These are phyloP conservation scores for Coleophoma cylindrospora DNA, from an alignment of 2,329 filamentous ascomycete genomes.

Conservation along the genomic window DNA sequence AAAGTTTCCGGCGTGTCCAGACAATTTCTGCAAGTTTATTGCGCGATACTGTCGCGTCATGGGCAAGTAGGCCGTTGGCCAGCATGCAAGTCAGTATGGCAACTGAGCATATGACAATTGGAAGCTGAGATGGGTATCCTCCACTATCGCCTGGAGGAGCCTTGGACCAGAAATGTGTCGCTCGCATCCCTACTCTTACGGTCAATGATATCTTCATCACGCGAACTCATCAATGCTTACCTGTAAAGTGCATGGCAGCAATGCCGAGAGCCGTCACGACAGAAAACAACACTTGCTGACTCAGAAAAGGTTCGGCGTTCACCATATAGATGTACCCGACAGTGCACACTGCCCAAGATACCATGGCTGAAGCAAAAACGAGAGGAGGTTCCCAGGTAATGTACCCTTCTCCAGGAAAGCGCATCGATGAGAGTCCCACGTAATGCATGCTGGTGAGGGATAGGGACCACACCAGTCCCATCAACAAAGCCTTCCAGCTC, in stretches of 20 bases:
- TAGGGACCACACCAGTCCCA: slow-evolving; percentile 25
- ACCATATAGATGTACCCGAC: slow-evolving; percentile 27
- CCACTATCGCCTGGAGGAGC: slow-evolving; percentile 15
- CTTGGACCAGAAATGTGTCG: slow-evolving; percentile 25
- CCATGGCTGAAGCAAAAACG: slow-evolving; percentile 25
- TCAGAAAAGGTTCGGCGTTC: slow-evolving; percentile 26
- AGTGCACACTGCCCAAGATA: slow-evolving; percentile 28
- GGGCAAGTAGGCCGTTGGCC: slow-evolving; percentile 28
- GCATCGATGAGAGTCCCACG: slow-evolving; percentile 22
- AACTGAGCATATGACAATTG: slow-evolving; percentile 24
- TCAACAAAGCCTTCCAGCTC: slow-evolving; percentile 1
- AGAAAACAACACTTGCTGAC: slow-evolving; percentile 26
- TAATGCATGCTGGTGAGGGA: slow-evolving; percentile 30
- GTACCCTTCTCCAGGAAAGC: slow-evolving; percentile 24
- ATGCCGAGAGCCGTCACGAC: slow-evolving; percentile 26
- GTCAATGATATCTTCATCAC: neutral
- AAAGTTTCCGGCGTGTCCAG: slow-evolving; percentile 25
- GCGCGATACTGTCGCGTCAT: slow-evolving; percentile 25
- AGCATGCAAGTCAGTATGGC: slow-evolving; percentile 28
- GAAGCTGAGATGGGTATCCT: slow-evolving; percentile 27
- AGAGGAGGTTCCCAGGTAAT: slow-evolving; percentile 18
- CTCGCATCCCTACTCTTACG: slow-evolving; percentile 19
- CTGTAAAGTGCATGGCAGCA: slow-evolving; percentile 29
- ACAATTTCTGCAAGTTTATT: slow-evolving; percentile 25
- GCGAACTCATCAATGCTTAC: slow-evolving; percentile 2